Percentiles rank a stretch among this genome's conserved stretches.
These are phyloP conservation scores for Sugiyamaella chiloensis DNA, from an alignment of 805 yeast genomes.

Conservation along the genomic window DNA sequence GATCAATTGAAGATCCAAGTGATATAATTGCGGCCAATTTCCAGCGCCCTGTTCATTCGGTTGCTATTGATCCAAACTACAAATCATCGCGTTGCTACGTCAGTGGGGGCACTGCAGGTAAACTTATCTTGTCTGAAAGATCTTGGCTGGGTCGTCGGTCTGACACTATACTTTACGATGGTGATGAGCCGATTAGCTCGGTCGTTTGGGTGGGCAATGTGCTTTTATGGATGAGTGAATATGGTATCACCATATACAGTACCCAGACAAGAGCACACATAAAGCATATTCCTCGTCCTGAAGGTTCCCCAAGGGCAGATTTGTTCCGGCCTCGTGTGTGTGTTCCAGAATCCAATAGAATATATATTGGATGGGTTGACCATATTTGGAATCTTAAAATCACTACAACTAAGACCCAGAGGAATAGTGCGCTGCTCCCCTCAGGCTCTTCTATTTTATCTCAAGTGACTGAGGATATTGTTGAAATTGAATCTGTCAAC, in stretches of 20 bases:
- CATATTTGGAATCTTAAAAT: conserved; percentile 68
- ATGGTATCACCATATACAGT: conserved; percentile 70
- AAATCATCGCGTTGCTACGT: conserved; percentile 59
- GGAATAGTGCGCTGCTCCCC: conserved; percentile 10
- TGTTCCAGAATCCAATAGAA: conserved; percentile 59
- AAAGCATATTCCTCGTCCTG: conserved; percentile 54
- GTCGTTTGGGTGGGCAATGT: conserved; percentile 62
- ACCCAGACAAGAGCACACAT: conserved; percentile 49
- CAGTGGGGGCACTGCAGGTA: conserved; percentile 89
- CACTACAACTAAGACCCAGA: conserved; percentile 30
- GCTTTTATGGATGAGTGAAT: conserved; percentile 78
- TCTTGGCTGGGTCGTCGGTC: conserved; percentile 85
- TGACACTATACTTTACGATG: conserved; percentile 61
- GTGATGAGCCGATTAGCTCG: conserved; percentile 65
- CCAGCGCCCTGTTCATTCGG: conserved; percentile 84
- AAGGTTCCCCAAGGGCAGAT: conserved; percentile 61
- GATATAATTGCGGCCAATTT: conserved; percentile 77
- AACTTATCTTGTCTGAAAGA: conserved; percentile 65
- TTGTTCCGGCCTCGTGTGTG: conserved; percentile 78
- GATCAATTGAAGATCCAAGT: conserved; percentile 57
- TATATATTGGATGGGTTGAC: conserved; percentile 80
- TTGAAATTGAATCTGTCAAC: conserved; percentile 38
- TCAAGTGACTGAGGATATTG: conserved; percentile 22
- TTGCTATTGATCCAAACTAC: conserved; percentile 74
- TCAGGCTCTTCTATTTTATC: conserved; percentile 18